A percentile compares a stretch with the other conserved stretches of the same genome.
Evolutionary conservation across 2,329 filamentous ascomycete genomes (phyloP).

Genomic region (Fonsecaea pugnacius): DNA sequence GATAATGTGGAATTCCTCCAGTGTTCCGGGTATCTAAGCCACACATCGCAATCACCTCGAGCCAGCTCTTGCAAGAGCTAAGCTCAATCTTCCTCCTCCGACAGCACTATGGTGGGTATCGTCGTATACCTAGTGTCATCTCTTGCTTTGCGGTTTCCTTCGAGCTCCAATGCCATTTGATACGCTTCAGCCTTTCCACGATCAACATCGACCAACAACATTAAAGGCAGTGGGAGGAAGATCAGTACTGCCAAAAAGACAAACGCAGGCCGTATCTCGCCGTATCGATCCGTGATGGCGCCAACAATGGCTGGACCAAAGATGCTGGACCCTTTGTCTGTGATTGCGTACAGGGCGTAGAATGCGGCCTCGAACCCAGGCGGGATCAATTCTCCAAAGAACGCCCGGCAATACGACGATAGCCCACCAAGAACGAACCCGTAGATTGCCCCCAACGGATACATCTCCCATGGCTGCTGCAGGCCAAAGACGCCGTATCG

Average conservation of each 20-base stretch:
- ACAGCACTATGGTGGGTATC: constrained; percentile 33
- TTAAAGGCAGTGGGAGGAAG: constrained; percentile 78
- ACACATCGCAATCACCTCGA: neutral
- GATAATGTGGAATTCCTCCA: constrained; percentile 5
- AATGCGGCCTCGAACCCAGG: constrained; percentile 94
- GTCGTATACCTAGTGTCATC: constrained; percentile 24
- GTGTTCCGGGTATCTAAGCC: neutral
- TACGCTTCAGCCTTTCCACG: constrained; percentile 72
- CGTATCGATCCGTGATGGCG: constrained; percentile 81
- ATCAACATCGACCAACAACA: constrained; percentile 84
- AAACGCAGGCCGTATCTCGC: constrained; percentile 83
- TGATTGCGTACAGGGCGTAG: constrained; percentile 95
- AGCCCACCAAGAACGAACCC: constrained; percentile 93
- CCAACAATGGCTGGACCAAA: constrained; percentile 95
- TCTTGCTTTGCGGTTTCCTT: constrained; percentile 37
- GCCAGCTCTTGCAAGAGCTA: neutral
- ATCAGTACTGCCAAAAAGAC: constrained; percentile 89
- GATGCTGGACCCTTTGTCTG: constrained; percentile 91
- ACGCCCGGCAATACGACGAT: constrained; percentile 85
- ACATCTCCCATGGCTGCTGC: constrained; percentile 98
- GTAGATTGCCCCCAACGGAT: constrained; percentile 85
- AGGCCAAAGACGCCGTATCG: constrained; percentile 77
- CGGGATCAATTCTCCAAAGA: constrained; percentile 92
- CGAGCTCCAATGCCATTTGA: constrained; percentile 62
- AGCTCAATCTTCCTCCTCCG: constrained; percentile 33